phyloP scores from a whole-genome alignment of 2,329 filamentous ascomycete species.

The Colletotrichum tropicicola region DNA sequence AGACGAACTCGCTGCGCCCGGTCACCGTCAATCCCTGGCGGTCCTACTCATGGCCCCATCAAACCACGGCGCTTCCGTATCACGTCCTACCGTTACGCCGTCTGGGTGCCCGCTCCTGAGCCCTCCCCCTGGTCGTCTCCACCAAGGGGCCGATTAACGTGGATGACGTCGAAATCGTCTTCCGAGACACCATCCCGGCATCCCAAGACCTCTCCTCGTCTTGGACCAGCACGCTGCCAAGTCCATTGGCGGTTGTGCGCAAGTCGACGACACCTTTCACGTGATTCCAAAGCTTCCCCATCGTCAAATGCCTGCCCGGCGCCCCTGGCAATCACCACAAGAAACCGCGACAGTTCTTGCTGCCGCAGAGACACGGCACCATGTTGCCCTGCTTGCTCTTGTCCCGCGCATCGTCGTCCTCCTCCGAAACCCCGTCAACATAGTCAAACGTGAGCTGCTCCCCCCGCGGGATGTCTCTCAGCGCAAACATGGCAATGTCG shows the following conservation, averaged over 20 bases:
- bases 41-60: not conserved
- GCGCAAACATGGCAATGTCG: constrained; percentile 80
- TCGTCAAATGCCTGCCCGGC: no score
- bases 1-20: constrained; percentile 13
- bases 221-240: not conserved
- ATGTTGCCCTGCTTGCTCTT: constrained; percentile 59
- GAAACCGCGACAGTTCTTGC: constrained; percentile 72
- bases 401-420: constrained; percentile 58
- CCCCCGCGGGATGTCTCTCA: constrained; percentile 68
- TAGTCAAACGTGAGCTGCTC: constrained; percentile 86
- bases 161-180: constrained; percentile 11
- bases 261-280: no score
- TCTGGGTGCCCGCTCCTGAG: not conserved
- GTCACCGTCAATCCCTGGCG: not conserved
- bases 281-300: no score
- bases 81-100: not conserved
- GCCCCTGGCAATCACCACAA: constrained; percentile 61
- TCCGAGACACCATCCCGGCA: not conserved
- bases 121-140: not conserved
- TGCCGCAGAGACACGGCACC: constrained; percentile 70
- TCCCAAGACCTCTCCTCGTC: not conserved
- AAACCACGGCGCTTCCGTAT: constrained; percentile 8
- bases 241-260: no score
- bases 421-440: constrained; percentile 68
- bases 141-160: not conserved